Evolutionary conservation across 768 basidiomycete species (phyloP).

Genomic region (Hypholoma sublateritium): DNA sequence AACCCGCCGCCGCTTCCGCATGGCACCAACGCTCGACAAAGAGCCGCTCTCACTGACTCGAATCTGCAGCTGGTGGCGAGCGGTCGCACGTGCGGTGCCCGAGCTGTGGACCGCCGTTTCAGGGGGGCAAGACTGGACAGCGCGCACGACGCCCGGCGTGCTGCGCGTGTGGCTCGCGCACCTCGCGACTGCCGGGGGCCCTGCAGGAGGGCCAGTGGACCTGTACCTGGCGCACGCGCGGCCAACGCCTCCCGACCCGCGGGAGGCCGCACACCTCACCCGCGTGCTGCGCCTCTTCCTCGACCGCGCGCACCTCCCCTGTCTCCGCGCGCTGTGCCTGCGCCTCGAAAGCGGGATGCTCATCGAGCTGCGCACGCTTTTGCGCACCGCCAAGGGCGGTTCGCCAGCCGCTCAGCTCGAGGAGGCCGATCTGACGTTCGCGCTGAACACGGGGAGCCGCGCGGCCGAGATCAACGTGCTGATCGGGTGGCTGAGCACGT

Average conservation of each 20-base stretch:
- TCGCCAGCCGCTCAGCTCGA: neutral
- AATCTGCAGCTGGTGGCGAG: conserved; percentile 11
- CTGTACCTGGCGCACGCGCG: neutral
- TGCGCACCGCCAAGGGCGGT: neutral
- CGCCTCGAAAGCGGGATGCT: neutral
- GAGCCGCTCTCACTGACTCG: conserved; percentile 7
- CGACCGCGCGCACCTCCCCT: neutral
- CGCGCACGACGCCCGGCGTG: conserved; percentile 2
- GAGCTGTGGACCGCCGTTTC: conserved; percentile 8
- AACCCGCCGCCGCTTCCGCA: neutral
- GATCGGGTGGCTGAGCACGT: neutral
- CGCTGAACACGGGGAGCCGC: neutral
- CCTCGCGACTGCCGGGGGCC: neutral
- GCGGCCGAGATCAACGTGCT: neutral
- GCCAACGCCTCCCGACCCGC: neutral
- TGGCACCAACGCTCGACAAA: neutral
- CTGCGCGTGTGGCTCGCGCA: conserved; percentile 7
- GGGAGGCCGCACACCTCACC: neutral
- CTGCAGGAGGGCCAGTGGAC: neutral
- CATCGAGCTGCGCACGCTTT: neutral
- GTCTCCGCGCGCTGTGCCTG: conserved; percentile 1
- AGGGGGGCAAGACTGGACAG: conserved; percentile 3
- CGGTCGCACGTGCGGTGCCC: conserved; percentile 5
- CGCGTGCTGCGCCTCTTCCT: neutral
- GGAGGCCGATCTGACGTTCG: neutral